A percentile compares a stretch with the other conserved stretches of the same genome.
phyloP scores from a whole-genome alignment of 148 eudicot species.

The Dianthus caryophyllus region DNA sequence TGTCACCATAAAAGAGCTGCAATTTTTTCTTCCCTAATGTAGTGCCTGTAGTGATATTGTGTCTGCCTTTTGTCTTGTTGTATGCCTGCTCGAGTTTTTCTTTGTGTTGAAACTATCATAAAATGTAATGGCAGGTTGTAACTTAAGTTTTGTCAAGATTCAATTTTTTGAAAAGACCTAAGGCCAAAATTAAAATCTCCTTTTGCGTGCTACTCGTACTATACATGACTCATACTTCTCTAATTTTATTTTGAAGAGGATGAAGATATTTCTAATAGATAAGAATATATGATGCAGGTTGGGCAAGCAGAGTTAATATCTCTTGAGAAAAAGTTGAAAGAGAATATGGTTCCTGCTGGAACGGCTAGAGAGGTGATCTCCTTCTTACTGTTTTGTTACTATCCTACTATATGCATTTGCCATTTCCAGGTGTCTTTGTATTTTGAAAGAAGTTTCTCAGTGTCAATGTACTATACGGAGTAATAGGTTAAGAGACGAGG shows the following conservation, averaged over 20 bases:
- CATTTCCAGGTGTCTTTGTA: not conserved
- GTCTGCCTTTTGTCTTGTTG: not conserved
- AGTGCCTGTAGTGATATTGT: not conserved
- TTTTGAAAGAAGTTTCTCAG: not conserved
- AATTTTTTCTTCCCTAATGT: not conserved
- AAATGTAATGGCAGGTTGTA: not conserved
- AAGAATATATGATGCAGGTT: slow-evolving; percentile 45
- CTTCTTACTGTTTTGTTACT: not conserved
- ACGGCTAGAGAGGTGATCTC: slow-evolving; percentile 81
- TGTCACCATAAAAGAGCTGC: not conserved
- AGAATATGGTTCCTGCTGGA: slow-evolving; percentile 74
- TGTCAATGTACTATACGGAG: not conserved
- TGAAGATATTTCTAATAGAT: slow-evolving; percentile 4
- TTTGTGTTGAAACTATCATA: not conserved
- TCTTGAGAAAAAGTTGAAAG: slow-evolving; percentile 75
- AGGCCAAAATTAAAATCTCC: not conserved
- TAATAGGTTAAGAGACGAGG: too few species aligned
- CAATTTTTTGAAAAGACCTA: not conserved
- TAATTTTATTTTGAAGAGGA: not conserved
- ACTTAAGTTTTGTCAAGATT: not conserved
- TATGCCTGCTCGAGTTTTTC: not conserved
- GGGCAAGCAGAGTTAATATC: slow-evolving; percentile 84
- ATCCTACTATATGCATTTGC: not conserved
- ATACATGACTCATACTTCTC: not conserved
- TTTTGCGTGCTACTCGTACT: not conserved